phyloP scores from a whole-genome alignment of 768 basidiomycete genomes.

The Holtermannia corniformis region DNA sequence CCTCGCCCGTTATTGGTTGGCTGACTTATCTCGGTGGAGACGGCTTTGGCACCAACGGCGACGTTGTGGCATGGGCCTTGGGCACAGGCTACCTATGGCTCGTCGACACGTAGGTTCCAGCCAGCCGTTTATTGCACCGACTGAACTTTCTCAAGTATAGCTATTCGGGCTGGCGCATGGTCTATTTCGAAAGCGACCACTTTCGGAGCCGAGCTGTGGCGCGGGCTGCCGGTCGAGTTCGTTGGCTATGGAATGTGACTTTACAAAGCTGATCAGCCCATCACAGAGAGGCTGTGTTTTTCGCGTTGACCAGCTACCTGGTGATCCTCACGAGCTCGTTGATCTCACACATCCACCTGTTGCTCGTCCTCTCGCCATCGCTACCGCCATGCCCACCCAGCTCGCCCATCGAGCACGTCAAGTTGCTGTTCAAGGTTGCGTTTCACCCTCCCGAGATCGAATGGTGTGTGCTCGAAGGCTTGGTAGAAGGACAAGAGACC shows the following conservation, averaged over 20 bases:
- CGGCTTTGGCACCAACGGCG: background rate
- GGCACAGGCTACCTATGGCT: conserved; percentile 24
- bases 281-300: conserved; percentile 36
- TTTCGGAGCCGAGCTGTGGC: conserved; percentile 20
- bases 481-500: conserved; percentile 23
- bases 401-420: conserved; percentile 26
- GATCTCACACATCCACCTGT: conserved; percentile 46
- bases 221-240: conserved; percentile 36
- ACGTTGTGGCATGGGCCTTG: conserved; percentile 6
- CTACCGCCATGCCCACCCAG: conserved; percentile 31
- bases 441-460: conserved; percentile 25
- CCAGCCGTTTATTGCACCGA: background rate
- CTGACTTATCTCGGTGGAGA: conserved; percentile 31
- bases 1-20: conserved; percentile 30
- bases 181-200: conserved; percentile 23
- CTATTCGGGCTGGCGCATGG: conserved; percentile 31
- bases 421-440: conserved; percentile 22
- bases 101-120: conserved; percentile 34
- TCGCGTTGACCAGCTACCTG: conserved; percentile 32
- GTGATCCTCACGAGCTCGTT: conserved; percentile 28
- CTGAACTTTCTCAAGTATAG: conserved; percentile 13
- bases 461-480: conserved; percentile 9
- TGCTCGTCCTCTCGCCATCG: conserved; percentile 62
- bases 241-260: conserved; percentile 2
- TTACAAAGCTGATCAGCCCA: background rate